phyloP scores from a whole-genome alignment of 495 filamentous ascomycete genomes.

The Glonium stellatum region DNA sequence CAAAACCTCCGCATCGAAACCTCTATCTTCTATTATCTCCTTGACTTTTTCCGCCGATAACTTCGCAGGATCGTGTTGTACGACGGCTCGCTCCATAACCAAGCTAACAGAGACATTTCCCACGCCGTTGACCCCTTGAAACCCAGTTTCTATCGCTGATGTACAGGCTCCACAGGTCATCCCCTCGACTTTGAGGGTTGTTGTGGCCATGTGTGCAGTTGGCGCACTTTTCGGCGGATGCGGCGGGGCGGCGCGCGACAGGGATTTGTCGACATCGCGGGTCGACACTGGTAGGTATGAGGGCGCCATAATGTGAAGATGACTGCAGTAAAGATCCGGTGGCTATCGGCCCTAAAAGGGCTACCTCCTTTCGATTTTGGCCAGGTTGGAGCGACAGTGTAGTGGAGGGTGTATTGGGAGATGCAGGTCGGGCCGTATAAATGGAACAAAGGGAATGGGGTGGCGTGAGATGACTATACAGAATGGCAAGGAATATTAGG shows the following conservation, averaged over 20 bases:
- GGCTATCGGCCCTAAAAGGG: background rate
- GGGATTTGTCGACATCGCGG: constrained; percentile 13
- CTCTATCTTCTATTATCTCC: constrained; percentile 86
- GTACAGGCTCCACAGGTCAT: constrained; percentile 96
- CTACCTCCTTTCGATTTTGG: background rate
- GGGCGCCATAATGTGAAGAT: constrained; percentile 7
- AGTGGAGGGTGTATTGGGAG: background rate
- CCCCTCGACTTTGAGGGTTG: constrained; percentile 77
- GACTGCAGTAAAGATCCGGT: background rate
- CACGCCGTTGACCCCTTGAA: constrained; percentile 71
- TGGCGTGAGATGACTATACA: background rate
- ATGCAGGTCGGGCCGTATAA: background rate
- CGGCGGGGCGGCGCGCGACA: background rate
- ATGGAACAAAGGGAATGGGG: background rate
- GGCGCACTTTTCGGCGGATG: constrained; percentile 8
- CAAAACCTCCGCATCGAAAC: constrained; percentile 90
- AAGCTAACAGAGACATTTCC: constrained; percentile 82
- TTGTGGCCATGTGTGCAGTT: constrained; percentile 71
- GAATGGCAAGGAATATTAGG: background rate
- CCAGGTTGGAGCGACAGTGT: background rate
- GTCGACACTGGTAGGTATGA: constrained; percentile 21
- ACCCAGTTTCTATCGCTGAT: constrained; percentile 75
- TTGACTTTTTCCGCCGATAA: constrained; percentile 65
- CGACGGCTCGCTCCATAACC: constrained; percentile 84
- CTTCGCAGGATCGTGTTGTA: constrained; percentile 75